These are phyloP conservation scores for Eucalyptus caleyi DNA, from an alignment of 345 rosid species.

Conservation along the genomic window DNA sequence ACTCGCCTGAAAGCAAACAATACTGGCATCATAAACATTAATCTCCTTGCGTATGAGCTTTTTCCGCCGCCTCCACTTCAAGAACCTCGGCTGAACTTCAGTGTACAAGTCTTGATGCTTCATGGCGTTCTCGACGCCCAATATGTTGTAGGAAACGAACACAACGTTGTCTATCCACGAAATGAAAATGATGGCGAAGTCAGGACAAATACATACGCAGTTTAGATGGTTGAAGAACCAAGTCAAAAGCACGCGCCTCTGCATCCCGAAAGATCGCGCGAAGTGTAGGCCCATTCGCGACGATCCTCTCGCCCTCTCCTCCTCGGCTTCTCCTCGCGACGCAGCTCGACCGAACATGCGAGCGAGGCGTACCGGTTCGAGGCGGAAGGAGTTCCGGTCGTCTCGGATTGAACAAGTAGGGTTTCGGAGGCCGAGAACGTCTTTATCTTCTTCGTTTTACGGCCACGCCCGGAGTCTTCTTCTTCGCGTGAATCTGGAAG, in stretches of 20 bases:
- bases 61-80: constrained; percentile 55
- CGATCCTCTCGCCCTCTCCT: background rate
- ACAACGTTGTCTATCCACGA: constrained; percentile 36
- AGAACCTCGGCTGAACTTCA: constrained; percentile 20
- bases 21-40: constrained; percentile 38
- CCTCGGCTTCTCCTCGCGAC: background rate
- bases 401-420: background rate
- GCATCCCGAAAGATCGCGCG: constrained; percentile 9
- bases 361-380: constrained; percentile 6
- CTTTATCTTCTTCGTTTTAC: background rate
- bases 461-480: background rate
- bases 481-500: background rate
- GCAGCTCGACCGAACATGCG: background rate
- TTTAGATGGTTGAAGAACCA: background rate
- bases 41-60: constrained; percentile 49
- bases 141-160: constrained; percentile 62
- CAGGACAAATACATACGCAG: background rate
- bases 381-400: background rate
- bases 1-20: constrained; percentile 75
- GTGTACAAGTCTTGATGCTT: constrained; percentile 56
- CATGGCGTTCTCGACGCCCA: constrained; percentile 57
- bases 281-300: constrained; percentile 27
- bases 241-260: constrained; percentile 1
- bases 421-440: background rate
- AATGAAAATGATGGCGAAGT: background rate